Base-by-base conservation (phyloP, 1,284 basidiomycete species). In the Sporisorium sorghi region DNA sequence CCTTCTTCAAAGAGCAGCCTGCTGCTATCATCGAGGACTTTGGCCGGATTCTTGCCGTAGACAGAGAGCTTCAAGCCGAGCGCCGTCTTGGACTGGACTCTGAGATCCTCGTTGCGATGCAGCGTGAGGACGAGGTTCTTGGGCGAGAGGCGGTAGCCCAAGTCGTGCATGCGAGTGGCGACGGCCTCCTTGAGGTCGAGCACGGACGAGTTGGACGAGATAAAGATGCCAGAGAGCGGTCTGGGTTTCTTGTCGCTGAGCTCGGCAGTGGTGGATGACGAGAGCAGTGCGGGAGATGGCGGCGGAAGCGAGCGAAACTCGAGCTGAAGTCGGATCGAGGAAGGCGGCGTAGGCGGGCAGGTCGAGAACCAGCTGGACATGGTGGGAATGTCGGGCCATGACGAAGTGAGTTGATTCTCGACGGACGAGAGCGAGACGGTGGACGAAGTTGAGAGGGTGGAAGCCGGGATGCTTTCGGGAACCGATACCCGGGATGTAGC, bases 141-240 rank as follows among this genome's bases (percentile, higher is more conserved):
- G 40, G 62, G 68, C 21, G 61, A 71, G 14, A 71, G 47, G 14
- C 58, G 53, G 49, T 65, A 71, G n/a, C 68, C 68, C 8, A 39
- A 30, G 8, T 61, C 49, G 32, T 32, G 39, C 62, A 71, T 64
- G n/a, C 51, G 48, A 5, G 42, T 32, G 5, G 50, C 53, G 39
- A 71, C 58, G 43, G 61, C 43, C 51, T 71, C 68, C 35, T 71
- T 71, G 54, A 71, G 68, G 8, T 71, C 68, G 14, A 71, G 57
- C 5, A 71, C 62, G n/a, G 61, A 65, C 14, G 58, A 65, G 54
- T 65, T 71, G 58, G 57, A 60, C 21, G 62, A 61, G 58, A 71
- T 59, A 15, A 71, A 71, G 54, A 71, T 60, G 32, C 61, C 54
- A 4, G 57, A 60, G 1, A 71, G 40, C 2, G 61, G 61, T 12